Percentiles rank a stretch among this genome's conserved stretches.
phyloP scores from a whole-genome alignment of 345 rosid species.

The Kandelia obovata region DNA sequence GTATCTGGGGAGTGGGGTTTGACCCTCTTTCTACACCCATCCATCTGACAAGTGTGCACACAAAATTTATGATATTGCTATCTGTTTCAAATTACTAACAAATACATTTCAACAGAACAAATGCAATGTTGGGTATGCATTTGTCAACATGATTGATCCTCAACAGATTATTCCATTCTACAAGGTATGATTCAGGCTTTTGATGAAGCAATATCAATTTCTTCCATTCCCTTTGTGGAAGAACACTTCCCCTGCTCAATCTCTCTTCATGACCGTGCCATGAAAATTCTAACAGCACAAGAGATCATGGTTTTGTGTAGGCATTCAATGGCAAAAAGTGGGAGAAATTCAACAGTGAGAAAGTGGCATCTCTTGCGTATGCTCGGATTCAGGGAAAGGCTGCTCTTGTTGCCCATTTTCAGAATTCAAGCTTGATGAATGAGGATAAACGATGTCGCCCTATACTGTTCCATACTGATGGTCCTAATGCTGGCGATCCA shows the following conservation, averaged over 20 bases:
- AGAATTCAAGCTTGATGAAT: slow-evolving; percentile 90
- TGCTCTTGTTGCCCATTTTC: slow-evolving; percentile 88
- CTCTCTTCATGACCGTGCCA: too few species aligned
- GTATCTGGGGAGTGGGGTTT: not conserved
- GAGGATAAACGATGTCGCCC: slow-evolving; percentile 94
- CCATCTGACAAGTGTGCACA: not conserved
- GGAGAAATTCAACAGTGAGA: slow-evolving; percentile 91
- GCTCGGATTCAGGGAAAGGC: slow-evolving; percentile 84
- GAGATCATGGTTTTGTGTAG: slow-evolving; percentile 28
- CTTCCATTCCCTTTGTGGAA: not conserved
- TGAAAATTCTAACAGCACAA: not conserved
- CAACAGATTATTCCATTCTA: slow-evolving; percentile 63
- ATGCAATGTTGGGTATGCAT: slow-evolving; percentile 93
- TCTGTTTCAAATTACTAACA: not conserved
- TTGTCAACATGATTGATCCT: slow-evolving; percentile 81
- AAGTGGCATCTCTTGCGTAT: slow-evolving; percentile 83
- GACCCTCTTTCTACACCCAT: not conserved
- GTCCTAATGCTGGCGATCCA: slow-evolving; percentile 90
- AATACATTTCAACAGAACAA: slow-evolving; percentile 53
- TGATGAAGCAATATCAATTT: not conserved
- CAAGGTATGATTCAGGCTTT: slow-evolving; percentile 18
- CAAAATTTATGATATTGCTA: too few species aligned
- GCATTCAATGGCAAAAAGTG: slow-evolving; percentile 86
- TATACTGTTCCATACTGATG: slow-evolving; percentile 79
- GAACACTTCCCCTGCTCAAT: not conserved